Conservation (phyloP, 1,284 basidiomycete genomes). For the Pholiota adiposa region DNA sequence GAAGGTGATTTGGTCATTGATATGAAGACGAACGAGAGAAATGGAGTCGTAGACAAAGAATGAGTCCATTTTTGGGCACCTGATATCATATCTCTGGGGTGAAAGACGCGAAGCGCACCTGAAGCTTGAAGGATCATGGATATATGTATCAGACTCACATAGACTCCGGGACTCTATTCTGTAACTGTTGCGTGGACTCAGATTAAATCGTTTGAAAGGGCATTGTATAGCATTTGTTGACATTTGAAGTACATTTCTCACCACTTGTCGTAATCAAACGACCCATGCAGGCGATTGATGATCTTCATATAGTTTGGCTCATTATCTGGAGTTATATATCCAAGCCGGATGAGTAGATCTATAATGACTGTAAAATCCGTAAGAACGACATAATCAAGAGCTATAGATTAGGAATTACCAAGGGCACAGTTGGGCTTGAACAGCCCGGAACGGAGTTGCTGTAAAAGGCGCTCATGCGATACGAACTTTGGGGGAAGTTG, state of each 20-base stretch:
- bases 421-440: constrained; percentile 91
- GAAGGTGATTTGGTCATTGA: too few relatives aligned
- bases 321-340: constrained; percentile 76
- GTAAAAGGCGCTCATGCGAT: constrained; percentile 54
- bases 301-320: constrained; percentile 80
- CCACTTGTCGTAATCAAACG: constrained; percentile 70
- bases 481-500: constrained; percentile 52
- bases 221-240: too few relatives aligned
- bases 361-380: constrained; percentile 61
- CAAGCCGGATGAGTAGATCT: constrained; percentile 83
- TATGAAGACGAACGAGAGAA: too few relatives aligned
- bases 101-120: too few relatives aligned
- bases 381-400: not conserved
- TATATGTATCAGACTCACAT: too few relatives aligned
- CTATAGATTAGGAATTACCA: constrained; percentile 45
- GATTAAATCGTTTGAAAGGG: too few relatives aligned
- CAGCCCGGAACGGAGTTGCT: constrained; percentile 60
- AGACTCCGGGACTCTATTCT: too few relatives aligned
- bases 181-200: too few relatives aligned
- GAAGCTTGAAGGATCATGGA: too few relatives aligned
- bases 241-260: constrained; percentile 1
- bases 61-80: too few relatives aligned
- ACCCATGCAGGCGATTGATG: constrained; percentile 69
- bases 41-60: too few relatives aligned
- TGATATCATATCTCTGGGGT: too few relatives aligned